phyloP scores from a whole-genome alignment of 306 rosid species.

The Dicorynia guianensis region DNA sequence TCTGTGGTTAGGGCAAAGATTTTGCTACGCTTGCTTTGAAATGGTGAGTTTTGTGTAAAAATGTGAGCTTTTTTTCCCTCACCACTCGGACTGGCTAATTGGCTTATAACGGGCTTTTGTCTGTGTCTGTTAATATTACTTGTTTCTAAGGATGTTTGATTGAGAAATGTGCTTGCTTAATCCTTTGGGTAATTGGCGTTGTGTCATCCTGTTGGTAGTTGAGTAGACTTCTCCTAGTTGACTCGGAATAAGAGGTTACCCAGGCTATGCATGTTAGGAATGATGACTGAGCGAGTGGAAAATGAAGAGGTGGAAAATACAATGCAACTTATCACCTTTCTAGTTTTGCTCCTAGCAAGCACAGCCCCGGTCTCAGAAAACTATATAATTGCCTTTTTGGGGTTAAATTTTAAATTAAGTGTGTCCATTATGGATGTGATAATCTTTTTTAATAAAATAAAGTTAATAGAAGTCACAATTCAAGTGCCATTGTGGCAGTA shows the following conservation, averaged over 20 bases:
- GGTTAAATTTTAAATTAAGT: background rate
- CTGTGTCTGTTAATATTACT: background rate
- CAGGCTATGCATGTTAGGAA: too few species aligned
- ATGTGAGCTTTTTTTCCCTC: background rate
- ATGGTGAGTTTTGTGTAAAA: constrained; percentile 43
- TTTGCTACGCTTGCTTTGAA: constrained; percentile 45
- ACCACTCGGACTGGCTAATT: background rate
- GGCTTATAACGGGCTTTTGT: background rate
- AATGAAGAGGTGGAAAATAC: too few species aligned
- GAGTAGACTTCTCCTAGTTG: background rate
- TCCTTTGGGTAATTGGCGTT: constrained; percentile 28
- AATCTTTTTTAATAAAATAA: background rate
- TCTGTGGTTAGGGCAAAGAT: constrained; percentile 39
- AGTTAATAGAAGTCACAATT: background rate
- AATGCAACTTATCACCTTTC: too few species aligned
- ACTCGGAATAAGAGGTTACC: too few species aligned
- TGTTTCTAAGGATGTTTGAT: constrained; percentile 18
- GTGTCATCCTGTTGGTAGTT: background rate
- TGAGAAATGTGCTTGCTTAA: constrained; percentile 3
- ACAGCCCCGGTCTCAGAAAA: background rate
- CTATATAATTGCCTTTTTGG: background rate
- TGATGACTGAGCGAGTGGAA: too few species aligned
- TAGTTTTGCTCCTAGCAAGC: too few species aligned
- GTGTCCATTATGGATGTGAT: background rate
- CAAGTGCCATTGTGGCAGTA: constrained; percentile 11